Evolutionary conservation across 176 grass and related monocot species (phyloP), one percentile per base, ranked within the genome.

Genomic region (Zizania latifolia): DNA sequence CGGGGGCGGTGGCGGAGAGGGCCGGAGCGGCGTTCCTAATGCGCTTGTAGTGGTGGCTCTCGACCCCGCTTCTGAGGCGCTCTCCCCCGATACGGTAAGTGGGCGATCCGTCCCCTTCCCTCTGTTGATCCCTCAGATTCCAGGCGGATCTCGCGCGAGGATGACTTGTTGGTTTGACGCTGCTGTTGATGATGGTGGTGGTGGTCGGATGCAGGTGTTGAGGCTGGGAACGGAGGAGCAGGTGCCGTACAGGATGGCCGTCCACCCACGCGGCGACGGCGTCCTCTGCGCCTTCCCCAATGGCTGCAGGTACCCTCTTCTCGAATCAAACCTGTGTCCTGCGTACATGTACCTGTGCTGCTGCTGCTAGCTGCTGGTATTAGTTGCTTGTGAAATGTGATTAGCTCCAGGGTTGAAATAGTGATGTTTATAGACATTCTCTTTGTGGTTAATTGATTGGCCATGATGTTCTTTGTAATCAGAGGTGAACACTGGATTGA

Each of bases 201-300:
- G 36, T 13, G 32, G 9, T 59, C 17, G 6, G 72, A 5, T 78
- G 50, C 79, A 99, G 96, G 92, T 86, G 68, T 60, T 94, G 15
- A 85, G 88, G 81, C 58, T 88, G 59, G 66, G 46, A n/a, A 95
- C 89, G 10, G 63, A 74, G 14, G 75, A 83, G 40, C 74, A 89
- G 81, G 85, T 88, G 59, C 92, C 96, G 17, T 99, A 94, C 63
- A 88, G 96, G 79, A 99, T 99, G 96, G 76, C 82, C 24, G 82
- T 99, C 54, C 96, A 99, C 81, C 96, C 92, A 5, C 75, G 71
- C 22, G 92, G 87, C 62, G 84, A 90, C 38, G 89, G 87, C 31
- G 61, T 92, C 8, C 29, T 99, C 78, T 90, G 82, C 70, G 84
- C 96, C 23, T 99, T 92, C 84, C 82, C 87, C 73, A 80, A 88